Conservation (phyloP, 805 yeast genomes). For the Spathaspora arborariae region DNA sequence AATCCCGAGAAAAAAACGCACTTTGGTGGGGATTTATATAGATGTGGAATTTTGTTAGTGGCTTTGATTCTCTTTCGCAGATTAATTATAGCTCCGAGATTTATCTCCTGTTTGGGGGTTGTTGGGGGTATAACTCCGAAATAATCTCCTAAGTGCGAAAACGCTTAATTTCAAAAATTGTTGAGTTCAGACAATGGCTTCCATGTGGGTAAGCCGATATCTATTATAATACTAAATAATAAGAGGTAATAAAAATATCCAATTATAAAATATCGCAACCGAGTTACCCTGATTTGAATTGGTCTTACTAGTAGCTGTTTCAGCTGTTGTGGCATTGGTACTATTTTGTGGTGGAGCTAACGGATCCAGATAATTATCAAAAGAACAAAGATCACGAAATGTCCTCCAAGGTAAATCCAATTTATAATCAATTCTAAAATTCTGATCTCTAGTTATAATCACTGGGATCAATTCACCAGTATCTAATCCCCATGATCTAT, state of each 20-base stretch:
- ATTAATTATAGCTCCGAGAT: neutral
- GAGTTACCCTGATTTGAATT: too few relatives aligned
- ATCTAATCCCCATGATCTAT: constrained; percentile 18
- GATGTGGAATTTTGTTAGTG: neutral
- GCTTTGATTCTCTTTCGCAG: neutral
- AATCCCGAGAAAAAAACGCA: neutral
- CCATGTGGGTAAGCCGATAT: too few relatives aligned
- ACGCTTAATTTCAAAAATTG: too few relatives aligned
- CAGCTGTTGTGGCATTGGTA: too few relatives aligned
- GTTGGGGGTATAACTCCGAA: neutral
- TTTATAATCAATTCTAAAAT: constrained; percentile 4
- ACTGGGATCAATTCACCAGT: constrained; percentile 31
- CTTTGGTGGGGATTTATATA: neutral
- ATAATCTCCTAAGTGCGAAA: neutral
- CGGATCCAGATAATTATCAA: neutral
- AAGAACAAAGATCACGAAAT: constrained; percentile 12
- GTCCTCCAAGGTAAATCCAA: constrained; percentile 11
- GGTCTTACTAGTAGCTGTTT: neutral
- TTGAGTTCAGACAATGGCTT: too few relatives aligned
- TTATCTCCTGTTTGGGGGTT: neutral
- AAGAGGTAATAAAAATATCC: too few relatives aligned
- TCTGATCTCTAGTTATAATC: constrained; percentile 16
- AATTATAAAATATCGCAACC: too few relatives aligned
- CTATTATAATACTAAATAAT: neutral
- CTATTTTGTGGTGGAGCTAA: too few relatives aligned